These are phyloP conservation scores for Colletotrichum gloeosporioides DNA, from an alignment of 2,329 filamentous ascomycete genomes.

Conservation along the genomic window DNA sequence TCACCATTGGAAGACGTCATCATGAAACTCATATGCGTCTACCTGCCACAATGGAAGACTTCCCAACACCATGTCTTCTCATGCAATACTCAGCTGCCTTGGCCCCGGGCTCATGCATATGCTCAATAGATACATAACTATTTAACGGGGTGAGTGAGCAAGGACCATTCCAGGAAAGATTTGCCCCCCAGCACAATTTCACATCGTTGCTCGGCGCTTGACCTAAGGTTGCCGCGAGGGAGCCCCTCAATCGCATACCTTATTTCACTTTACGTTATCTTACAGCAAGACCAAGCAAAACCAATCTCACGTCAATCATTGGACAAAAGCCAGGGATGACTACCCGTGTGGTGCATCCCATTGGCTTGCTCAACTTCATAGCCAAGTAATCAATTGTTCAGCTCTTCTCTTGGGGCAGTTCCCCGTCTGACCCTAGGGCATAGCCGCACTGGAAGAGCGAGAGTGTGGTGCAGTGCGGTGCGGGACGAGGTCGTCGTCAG, in stretches of 20 bases:
- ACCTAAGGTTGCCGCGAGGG: background rate
- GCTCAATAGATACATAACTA: background rate
- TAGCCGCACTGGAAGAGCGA: background rate
- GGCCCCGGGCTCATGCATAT: background rate
- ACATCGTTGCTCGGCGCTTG: background rate
- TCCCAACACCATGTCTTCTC: background rate
- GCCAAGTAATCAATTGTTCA: background rate
- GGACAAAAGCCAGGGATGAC: background rate
- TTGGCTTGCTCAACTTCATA: background rate
- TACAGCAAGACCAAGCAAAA: background rate
- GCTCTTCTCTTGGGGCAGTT: background rate
- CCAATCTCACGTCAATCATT: background rate
- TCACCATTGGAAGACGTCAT: background rate
- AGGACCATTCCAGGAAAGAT: background rate
- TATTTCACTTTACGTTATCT: background rate
- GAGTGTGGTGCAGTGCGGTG: background rate
- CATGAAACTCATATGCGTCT: background rate
- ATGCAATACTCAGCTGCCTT: background rate
- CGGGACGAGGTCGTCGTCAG: constrained; percentile 11
- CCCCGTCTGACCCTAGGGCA: constrained; percentile 2
- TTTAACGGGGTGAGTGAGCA: background rate
- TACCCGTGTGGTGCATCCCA: constrained; percentile 1
- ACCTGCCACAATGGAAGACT: background rate
- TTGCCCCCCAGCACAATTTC: background rate
- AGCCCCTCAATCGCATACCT: background rate